Evolutionary conservation across 202 grass and related monocot species (phyloP).

Genomic region (Bolboschoenoplectus hybrid): DNA sequence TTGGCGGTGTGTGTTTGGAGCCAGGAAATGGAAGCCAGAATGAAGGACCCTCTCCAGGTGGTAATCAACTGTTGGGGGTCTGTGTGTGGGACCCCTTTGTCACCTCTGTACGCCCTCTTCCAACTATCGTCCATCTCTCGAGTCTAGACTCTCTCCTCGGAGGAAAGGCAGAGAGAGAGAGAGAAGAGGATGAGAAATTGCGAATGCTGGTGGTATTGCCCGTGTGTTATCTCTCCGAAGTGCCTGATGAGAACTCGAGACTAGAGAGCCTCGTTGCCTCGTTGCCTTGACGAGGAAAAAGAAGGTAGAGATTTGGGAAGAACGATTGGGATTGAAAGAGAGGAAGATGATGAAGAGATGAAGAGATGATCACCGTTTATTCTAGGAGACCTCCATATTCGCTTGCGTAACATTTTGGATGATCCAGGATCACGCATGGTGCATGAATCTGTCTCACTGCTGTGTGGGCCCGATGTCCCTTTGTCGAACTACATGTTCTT

Average conservation of each 20-base stretch:
- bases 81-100: conserved; percentile 75
- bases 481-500: neutral
- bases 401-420: neutral
- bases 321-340: neutral
- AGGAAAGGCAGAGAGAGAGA: neutral
- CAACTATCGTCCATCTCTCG: conserved; percentile 72
- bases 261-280: neutral
- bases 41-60: conserved; percentile 67
- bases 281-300: neutral
- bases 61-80: conserved; percentile 56
- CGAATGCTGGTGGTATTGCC: neutral
- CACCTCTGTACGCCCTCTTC: conserved; percentile 73
- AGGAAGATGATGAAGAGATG: neutral
- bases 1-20: conserved; percentile 63
- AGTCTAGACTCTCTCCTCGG: conserved; percentile 23
- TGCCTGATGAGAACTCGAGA: neutral
- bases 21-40: conserved; percentile 69
- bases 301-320: conserved; percentile 9
- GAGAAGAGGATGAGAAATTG: neutral
- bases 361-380: conserved; percentile 1
- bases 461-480: neutral
- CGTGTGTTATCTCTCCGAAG: neutral
- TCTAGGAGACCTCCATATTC: neutral
- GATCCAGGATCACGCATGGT: neutral
- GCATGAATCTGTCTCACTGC: neutral